Percentiles rank a stretch among this genome's conserved stretches.
phyloP scores from a whole-genome alignment of 352 stramenopile genomes.

The Phytophthora brassicae region DNA sequence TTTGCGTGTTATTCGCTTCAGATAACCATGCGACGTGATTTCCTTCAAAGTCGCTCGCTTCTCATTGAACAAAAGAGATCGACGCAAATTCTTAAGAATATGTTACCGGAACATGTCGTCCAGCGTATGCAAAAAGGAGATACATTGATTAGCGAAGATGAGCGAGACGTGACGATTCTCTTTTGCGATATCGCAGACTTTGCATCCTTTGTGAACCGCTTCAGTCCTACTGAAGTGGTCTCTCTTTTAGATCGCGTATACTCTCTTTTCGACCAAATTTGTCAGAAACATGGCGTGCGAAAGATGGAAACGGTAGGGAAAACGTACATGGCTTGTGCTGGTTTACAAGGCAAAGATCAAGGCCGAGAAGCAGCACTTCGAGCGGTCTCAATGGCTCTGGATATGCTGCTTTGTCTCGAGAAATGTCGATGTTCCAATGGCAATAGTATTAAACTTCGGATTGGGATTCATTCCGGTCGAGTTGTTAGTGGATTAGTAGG shows the following conservation, averaged over 20 bases:
- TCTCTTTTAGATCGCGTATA: constrained; percentile 92
- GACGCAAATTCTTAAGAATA: constrained; percentile 85
- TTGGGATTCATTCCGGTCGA: constrained; percentile 90
- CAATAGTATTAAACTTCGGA: constrained; percentile 87
- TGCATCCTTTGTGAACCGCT: constrained; percentile 75
- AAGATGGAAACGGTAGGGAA: constrained; percentile 95
- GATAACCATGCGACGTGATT: constrained; percentile 82
- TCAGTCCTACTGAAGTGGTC: constrained; percentile 73
- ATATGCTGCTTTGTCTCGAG: constrained; percentile 73
- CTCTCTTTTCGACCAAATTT: constrained; percentile 91
- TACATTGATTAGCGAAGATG: constrained; percentile 81
- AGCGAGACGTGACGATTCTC: constrained; percentile 87
- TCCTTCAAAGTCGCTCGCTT: constrained; percentile 77
- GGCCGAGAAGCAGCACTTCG: constrained; percentile 74
- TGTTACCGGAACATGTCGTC: constrained; percentile 82
- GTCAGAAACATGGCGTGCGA: constrained; percentile 87
- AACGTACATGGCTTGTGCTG: constrained; percentile 89
- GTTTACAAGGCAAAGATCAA: constrained; percentile 80
- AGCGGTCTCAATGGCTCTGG: constrained; percentile 71
- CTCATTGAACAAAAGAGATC: constrained; percentile 78
- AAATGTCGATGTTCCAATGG: constrained; percentile 76
- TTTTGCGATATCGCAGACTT: constrained; percentile 89
- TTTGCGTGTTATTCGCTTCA: constrained; percentile 84
- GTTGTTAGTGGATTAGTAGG: constrained; percentile 89
- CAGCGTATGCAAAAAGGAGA: constrained; percentile 86